Evolutionary conservation across 2,329 filamentous ascomycete genomes (phyloP).

Genomic region (Lojkania enalia): DNA sequence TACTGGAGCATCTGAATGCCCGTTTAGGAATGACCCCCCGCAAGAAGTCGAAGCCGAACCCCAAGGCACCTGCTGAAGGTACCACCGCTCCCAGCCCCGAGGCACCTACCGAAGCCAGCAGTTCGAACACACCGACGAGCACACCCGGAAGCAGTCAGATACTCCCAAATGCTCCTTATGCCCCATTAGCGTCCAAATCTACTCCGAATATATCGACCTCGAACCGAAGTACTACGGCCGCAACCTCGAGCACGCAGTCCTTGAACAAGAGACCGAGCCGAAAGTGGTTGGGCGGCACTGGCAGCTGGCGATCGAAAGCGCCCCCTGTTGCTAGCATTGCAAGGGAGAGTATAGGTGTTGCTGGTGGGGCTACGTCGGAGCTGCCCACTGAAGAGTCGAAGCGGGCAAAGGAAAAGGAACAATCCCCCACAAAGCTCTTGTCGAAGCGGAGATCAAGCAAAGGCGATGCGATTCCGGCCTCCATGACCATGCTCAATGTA

Average conservation of each 20-base stretch:
- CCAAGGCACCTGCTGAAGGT: slow-evolving; percentile 23
- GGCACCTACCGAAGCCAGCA: slow-evolving; percentile 18
- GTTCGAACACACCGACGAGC: slow-evolving; percentile 11
- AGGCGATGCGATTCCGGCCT: slow-evolving; percentile 48
- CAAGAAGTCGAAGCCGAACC: slow-evolving; percentile 48
- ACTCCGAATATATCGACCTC: slow-evolving; percentile 4
- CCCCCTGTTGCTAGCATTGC: slow-evolving; percentile 52
- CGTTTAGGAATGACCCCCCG: slow-evolving; percentile 42
- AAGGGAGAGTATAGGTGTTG: slow-evolving; percentile 51
- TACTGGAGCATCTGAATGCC: slow-evolving; percentile 16
- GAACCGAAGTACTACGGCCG: slow-evolving; percentile 19
- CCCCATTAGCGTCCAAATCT: slow-evolving; percentile 18
- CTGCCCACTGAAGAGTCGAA: slow-evolving; percentile 37
- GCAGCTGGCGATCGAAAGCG: slow-evolving; percentile 53
- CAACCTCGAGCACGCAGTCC: slow-evolving; percentile 18
- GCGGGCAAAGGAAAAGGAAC: slow-evolving; percentile 25
- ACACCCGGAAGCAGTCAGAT: slow-evolving; percentile 21
- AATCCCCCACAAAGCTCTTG: slow-evolving; percentile 43
- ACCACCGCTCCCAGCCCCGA: slow-evolving; percentile 1
- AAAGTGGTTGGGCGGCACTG: slow-evolving; percentile 50
- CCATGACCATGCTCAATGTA: slow-evolving; percentile 52
- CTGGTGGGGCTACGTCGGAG: slow-evolving; percentile 49
- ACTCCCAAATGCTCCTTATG: slow-evolving; percentile 19
- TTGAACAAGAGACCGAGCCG: slow-evolving; percentile 28
- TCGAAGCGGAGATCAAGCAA: slow-evolving; percentile 52